Evolutionary conservation across 176 grass and related monocot genomes (phyloP).

Genomic region (Musa troglodytarum): DNA sequence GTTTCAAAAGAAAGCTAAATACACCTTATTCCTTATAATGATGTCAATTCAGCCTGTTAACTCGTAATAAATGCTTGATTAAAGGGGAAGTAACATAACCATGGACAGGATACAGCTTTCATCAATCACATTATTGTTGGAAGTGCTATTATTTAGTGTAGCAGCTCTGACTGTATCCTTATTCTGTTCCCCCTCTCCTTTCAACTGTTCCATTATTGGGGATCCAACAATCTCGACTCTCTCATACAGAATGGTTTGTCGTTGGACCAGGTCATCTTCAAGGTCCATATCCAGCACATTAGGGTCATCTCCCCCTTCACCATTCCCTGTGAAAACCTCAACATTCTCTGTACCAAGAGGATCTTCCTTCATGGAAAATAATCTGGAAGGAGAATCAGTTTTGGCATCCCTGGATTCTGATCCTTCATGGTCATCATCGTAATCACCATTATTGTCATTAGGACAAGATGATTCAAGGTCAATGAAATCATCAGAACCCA

Average conservation of each 20-base stretch:
- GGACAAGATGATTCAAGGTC: conserved; percentile 41
- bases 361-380: conserved; percentile 2
- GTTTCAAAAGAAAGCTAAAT: too few relatives aligned
- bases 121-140: conserved; percentile 24
- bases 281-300: conserved; percentile 83
- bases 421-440: conserved; percentile 10
- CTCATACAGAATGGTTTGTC: conserved; percentile 29
- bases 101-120: conserved; percentile 65
- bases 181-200: conserved; percentile 16
- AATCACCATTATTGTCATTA: conserved; percentile 13
- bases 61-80: background rate
- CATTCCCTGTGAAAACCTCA: conserved; percentile 15
- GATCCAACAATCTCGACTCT: conserved; percentile 22
- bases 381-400: conserved; percentile 9
- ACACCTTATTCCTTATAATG: too few relatives aligned
- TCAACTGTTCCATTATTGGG: background rate
- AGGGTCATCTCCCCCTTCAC: conserved; percentile 32
- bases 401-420: conserved; percentile 10
- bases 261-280: conserved; percentile 39
- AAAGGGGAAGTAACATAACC: conserved; percentile 14
- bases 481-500: conserved; percentile 48
- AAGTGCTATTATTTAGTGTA: conserved; percentile 18
- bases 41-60: background rate
- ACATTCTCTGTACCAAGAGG: conserved; percentile 10
- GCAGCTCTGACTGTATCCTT: conserved; percentile 4